Evolutionary conservation across 2,329 filamentous ascomycete genomes (phyloP).

Genomic region (Amauroascus verrucosus): DNA sequence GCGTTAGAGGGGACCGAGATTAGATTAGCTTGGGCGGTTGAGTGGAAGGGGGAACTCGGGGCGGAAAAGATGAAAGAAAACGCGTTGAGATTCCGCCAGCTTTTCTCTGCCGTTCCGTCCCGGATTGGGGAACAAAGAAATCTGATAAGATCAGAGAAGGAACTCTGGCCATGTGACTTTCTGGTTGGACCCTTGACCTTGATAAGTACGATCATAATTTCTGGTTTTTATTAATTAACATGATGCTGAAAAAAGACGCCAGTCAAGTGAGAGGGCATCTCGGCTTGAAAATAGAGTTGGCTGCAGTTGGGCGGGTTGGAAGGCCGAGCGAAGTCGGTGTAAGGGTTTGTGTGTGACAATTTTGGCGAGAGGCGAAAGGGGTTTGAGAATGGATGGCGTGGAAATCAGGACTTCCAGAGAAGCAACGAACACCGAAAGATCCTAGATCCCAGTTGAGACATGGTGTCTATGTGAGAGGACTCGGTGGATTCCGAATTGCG

Average conservation of each 20-base stretch:
- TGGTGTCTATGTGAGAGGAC: no score
- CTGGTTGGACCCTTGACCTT: background rate
- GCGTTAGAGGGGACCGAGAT: no score
- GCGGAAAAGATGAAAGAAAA: no score
- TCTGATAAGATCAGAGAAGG: background rate
- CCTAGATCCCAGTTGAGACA: background rate
- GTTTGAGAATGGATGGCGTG: background rate
- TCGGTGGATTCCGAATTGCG: constrained; percentile 1
- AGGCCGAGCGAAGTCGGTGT: no score
- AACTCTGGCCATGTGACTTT: background rate
- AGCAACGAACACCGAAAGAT: background rate
- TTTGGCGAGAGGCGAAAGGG: background rate
- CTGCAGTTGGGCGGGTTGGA: no score
- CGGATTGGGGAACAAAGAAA: constrained; percentile 6
- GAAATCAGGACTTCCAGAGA: no score
- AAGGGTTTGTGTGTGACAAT: no score
- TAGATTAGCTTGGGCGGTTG: no score
- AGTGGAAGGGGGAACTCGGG: no score
- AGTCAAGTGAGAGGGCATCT: background rate
- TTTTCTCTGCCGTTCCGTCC: background rate
- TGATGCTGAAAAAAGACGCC: background rate
- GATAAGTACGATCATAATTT: background rate
- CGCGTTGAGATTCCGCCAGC: no score
- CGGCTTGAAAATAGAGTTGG: background rate
- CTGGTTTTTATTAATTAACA: no score